Percentiles rank a stretch among this genome's conserved stretches.
These are phyloP conservation scores for Papilionanthe hybrid DNA, from an alignment of 116 monocot genomes.

Conservation along the genomic window DNA sequence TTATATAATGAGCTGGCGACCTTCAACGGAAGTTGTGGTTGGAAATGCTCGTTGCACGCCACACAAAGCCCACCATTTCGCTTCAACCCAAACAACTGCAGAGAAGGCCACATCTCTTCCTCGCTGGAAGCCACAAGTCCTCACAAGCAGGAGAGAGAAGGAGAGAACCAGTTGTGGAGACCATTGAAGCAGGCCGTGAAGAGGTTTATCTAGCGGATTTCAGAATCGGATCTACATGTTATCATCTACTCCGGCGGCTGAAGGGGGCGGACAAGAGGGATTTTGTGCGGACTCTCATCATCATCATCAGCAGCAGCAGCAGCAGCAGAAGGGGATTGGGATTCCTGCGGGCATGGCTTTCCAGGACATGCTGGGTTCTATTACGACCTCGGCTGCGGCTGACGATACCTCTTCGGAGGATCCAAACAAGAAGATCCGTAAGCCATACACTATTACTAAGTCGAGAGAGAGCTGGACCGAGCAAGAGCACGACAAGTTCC, in stretches of 20 bases:
- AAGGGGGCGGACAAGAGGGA: not conserved
- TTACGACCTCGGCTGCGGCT: slow-evolving; percentile 3
- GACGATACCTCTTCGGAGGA: slow-evolving; percentile 23
- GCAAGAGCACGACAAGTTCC: slow-evolving; percentile 64
- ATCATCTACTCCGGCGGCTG: not conserved
- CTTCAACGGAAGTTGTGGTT: too few species aligned
- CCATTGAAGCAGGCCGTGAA: not conserved
- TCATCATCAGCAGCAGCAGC: not conserved
- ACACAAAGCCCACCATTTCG: not conserved
- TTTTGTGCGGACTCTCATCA: not conserved
- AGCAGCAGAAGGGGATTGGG: not conserved
- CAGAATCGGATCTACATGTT: not conserved
- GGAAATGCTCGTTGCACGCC: not conserved
- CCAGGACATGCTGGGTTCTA: slow-evolving; percentile 8
- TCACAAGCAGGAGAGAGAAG: not conserved
- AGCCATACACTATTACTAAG: slow-evolving; percentile 75
- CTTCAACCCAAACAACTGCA: not conserved
- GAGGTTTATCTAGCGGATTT: not conserved
- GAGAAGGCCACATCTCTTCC: not conserved
- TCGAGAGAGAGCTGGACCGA: slow-evolving; percentile 79
- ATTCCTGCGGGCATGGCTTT: not conserved
- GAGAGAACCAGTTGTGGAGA: not conserved
- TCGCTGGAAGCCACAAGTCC: slow-evolving; percentile 5
- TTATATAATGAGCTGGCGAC: too few species aligned
- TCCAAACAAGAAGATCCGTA: slow-evolving; percentile 55